These are phyloP conservation scores for Ascoidea tarda DNA, from an alignment of 805 yeast species.

Conservation along the genomic window DNA sequence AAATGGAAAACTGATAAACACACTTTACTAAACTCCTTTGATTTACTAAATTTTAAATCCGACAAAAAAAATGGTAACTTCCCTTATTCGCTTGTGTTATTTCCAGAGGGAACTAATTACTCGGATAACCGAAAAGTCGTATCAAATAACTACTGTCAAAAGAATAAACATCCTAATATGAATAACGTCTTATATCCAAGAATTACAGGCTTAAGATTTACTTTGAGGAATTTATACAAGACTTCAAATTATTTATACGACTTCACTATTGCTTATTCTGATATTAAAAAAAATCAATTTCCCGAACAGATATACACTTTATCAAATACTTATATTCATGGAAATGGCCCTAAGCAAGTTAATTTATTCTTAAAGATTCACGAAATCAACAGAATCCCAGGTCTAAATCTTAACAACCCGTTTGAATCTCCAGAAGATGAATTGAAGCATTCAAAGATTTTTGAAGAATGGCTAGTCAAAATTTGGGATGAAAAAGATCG, in stretches of 20 bases:
- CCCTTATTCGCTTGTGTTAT: slow-evolving; percentile 62
- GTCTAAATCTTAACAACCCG: slow-evolving; percentile 33
- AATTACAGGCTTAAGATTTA: slow-evolving; percentile 60
- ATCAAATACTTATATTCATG: slow-evolving; percentile 45
- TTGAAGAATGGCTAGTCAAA: slow-evolving; percentile 62
- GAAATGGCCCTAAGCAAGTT: slow-evolving; percentile 56
- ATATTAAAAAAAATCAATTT: slow-evolving; percentile 42
- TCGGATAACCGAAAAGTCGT: slow-evolving; percentile 48
- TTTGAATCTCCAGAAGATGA: slow-evolving; percentile 23
- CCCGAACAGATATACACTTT: slow-evolving; percentile 73
- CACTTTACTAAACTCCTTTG: slow-evolving; percentile 5
- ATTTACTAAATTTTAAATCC: slow-evolving; percentile 22
- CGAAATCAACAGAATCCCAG: slow-evolving; percentile 48
- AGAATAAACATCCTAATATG: slow-evolving; percentile 32
- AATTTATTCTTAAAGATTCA: slow-evolving; percentile 51
- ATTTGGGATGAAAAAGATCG: slow-evolving; percentile 73
- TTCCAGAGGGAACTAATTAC: slow-evolving; percentile 92
- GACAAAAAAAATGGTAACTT: slow-evolving; percentile 10
- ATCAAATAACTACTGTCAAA: slow-evolving; percentile 42
- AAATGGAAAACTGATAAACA: slow-evolving; percentile 65
- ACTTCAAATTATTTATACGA: slow-evolving; percentile 58
- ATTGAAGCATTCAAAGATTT: slow-evolving; percentile 23
- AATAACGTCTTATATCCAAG: slow-evolving; percentile 72
- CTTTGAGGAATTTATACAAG: slow-evolving; percentile 39
- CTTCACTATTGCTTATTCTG: slow-evolving; percentile 72